Percentiles rank a stretch among this genome's conserved stretches.
phyloP scores from a whole-genome alignment of 2,329 filamentous ascomycete species.

The Chaetothyriales sp. region DNA sequence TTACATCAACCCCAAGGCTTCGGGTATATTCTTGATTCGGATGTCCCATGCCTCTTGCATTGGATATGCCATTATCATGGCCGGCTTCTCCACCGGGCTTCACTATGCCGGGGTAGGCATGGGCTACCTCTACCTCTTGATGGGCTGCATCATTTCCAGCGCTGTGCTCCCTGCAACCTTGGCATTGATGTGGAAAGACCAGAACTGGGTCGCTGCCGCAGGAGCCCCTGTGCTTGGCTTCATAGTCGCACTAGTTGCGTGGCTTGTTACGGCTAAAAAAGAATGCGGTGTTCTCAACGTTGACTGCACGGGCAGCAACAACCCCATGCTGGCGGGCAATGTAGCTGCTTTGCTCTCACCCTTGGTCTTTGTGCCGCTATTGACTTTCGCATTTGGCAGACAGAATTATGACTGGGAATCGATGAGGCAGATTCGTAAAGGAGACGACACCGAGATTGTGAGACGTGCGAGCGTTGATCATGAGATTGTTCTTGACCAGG shows the following conservation, averaged over 20 bases:
- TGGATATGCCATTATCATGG: conserved; percentile 64
- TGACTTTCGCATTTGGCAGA: conserved; percentile 56
- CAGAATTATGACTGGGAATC: conserved; percentile 77
- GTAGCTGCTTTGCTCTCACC: conserved; percentile 70
- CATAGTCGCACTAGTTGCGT: conserved; percentile 54
- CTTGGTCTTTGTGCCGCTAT: conserved; percentile 56
- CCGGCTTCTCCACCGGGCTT: conserved; percentile 62
- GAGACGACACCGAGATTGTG: conserved; percentile 63
- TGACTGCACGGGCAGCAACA: conserved; percentile 62
- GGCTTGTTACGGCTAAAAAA: conserved; percentile 62
- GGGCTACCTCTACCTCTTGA: conserved; percentile 79
- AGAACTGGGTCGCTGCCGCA: conserved; percentile 62
- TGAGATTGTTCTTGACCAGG: conserved; percentile 44
- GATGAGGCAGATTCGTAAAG: conserved; percentile 66
- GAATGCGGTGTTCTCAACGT: conserved; percentile 58
- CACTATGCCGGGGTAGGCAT: conserved; percentile 65
- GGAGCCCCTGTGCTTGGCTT: conserved; percentile 58
- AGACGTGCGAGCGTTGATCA: conserved; percentile 50
- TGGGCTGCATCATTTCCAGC: conserved; percentile 80
- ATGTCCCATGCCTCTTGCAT: conserved; percentile 64
- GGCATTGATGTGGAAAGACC: conserved; percentile 66
- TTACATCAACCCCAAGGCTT: conserved; percentile 67
- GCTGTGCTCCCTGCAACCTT: conserved; percentile 73
- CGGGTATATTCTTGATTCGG: conserved; percentile 62
- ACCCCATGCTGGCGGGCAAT: conserved; percentile 43